A percentile compares a stretch with the other conserved stretches of the same genome.
These are phyloP conservation scores for Termitomyces sp. DNA, from an alignment of 768 basidiomycete genomes.

Conservation along the genomic window DNA sequence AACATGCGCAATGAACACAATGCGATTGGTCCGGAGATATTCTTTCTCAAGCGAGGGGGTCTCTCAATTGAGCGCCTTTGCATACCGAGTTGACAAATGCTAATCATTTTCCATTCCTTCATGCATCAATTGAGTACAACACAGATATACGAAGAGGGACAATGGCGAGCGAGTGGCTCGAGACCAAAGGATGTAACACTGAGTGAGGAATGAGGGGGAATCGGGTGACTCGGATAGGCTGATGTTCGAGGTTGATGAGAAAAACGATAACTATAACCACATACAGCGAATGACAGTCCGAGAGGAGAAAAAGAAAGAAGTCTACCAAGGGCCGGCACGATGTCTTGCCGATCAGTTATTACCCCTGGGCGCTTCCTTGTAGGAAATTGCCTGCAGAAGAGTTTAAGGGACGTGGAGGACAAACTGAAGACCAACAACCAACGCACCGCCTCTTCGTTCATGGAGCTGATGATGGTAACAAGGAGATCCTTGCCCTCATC, in stretches of 20 bases:
- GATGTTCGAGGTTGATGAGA: slow-evolving; percentile 14
- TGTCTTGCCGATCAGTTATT: slow-evolving; percentile 16
- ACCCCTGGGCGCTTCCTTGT: slow-evolving; percentile 83
- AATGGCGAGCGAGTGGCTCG: slow-evolving; percentile 10
- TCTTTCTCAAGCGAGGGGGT: neutral
- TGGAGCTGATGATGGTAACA: slow-evolving; percentile 82
- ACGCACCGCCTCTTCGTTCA: slow-evolving; percentile 83
- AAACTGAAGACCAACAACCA: neutral
- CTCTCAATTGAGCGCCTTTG: neutral
- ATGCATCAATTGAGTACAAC: slow-evolving; percentile 19
- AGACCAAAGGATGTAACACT: slow-evolving; percentile 9
- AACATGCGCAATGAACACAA: neutral
- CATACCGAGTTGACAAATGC: slow-evolving; percentile 2
- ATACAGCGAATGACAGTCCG: slow-evolving; percentile 8
- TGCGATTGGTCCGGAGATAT: neutral
- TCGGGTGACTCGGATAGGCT: slow-evolving; percentile 16
- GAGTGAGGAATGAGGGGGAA: slow-evolving; percentile 4
- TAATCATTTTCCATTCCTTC: slow-evolving; percentile 19
- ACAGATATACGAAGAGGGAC: slow-evolving; percentile 15
- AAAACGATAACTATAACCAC: slow-evolving; percentile 18
- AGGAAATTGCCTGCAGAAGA: slow-evolving; percentile 59
- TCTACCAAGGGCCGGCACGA: neutral
- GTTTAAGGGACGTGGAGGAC: neutral
- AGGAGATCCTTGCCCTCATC: slow-evolving; percentile 85
- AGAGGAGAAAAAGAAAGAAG: slow-evolving; percentile 6